A percentile compares a stretch with the other conserved stretches of the same genome.
Evolutionary conservation across 148 eudicot genomes (phyloP).

Genomic region (Bassia scoparia): DNA sequence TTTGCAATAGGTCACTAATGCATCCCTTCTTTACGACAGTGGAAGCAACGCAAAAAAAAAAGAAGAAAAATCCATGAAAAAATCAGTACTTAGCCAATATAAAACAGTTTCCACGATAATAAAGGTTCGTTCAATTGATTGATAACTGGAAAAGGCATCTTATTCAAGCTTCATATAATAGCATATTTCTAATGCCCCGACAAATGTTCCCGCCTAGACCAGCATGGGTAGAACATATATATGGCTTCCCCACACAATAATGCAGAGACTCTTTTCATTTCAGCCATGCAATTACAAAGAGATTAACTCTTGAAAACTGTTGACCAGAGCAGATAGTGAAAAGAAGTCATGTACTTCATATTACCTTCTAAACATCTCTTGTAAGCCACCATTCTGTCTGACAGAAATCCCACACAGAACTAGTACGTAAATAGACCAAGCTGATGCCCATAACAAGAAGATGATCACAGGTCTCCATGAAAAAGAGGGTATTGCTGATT

Average conservation of each 20-base stretch:
- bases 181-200: not conserved
- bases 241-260: not conserved
- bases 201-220: not conserved
- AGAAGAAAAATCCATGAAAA: not conserved
- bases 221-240: not conserved
- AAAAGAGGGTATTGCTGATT: slow-evolving; percentile 33
- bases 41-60: not conserved
- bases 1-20: not conserved
- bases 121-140: not conserved
- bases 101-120: slow-evolving; percentile 3
- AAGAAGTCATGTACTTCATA: not conserved
- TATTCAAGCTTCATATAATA: not conserved
- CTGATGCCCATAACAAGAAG: slow-evolving; percentile 69
- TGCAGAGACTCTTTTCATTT: not conserved
- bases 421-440: slow-evolving; percentile 67
- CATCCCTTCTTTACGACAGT: not conserved
- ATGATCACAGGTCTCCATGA: slow-evolving; percentile 57
- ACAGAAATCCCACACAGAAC: slow-evolving; percentile 64
- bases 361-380: slow-evolving; percentile 89
- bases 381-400: slow-evolving; percentile 65
- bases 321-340: not conserved
- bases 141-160: not conserved
- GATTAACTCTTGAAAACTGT: not conserved
- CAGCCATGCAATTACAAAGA: not conserved
- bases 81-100: not conserved